Evolutionary conservation across 2,329 filamentous ascomycete species (phyloP), one percentile per base, ranked within the genome.

Genomic region (Niveomyces coronatus): DNA sequence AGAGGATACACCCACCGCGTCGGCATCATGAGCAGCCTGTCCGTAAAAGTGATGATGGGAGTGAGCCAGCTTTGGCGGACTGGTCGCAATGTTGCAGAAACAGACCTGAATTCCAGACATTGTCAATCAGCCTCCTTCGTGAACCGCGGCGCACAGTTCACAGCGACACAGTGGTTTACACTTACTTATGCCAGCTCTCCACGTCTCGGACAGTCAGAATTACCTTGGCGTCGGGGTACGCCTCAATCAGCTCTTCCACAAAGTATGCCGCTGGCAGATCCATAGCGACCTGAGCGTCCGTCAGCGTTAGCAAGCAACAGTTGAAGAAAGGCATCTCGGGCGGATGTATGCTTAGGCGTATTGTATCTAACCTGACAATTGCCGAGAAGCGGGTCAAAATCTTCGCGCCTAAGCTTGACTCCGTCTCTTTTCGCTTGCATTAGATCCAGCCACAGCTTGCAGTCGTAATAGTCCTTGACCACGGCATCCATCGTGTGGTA

Each of bases 171-270:
- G 18, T 16, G 23, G 15, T 2, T 19, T 14, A 13, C 19, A 24
- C 34, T 5, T 41, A 41, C 39, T 27, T 19, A n/a, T 23, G 23
- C 39, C 39, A 41, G 29, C 29, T 37, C n/a, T 41, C 39, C 4
- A 28, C 23, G 13, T 32, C 33, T 18, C 39, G 28, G 10, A 27
- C 17, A n/a, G 33, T 41, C 1, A 41, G n/a, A 9, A 41, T 33
- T 9, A 41, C 14, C 9, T 41, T 37, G 23, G 39, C 34, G 10
- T 41, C 39, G 3, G 33, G 39, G 17, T 41, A 41, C 9, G 33
- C 33, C n/a, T 32, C 33, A 5, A 41, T 9, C 2, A 41, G 34
- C 30, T 37, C 33, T 18, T 37, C 14, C 5, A 29, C 39, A 15
- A 41, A 37, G 11, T 29, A 33, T 5, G 39, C 39, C 6, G 33